These are phyloP conservation scores for Trichophyton rubrum DNA, from an alignment of 2,329 filamentous ascomycete species.

Conservation along the genomic window DNA sequence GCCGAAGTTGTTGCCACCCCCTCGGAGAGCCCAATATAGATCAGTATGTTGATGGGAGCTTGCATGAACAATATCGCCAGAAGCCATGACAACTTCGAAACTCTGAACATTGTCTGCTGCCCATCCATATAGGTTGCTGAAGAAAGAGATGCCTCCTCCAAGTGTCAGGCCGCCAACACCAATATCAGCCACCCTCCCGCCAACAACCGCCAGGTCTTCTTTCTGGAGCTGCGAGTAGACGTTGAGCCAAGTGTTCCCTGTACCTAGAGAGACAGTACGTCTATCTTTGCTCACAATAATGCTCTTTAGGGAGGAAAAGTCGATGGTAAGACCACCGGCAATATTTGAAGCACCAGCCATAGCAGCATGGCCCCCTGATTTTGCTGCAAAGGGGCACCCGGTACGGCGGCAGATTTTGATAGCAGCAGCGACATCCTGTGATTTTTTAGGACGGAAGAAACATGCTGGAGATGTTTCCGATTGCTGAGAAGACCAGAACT, in stretches of 20 bases:
- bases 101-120: constrained; percentile 25
- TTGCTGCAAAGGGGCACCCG: constrained; percentile 41
- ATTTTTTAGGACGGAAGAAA: constrained; percentile 22
- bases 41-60: constrained; percentile 29
- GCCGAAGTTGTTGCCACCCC: constrained; percentile 33
- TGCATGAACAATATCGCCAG: constrained; percentile 26
- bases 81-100: constrained; percentile 31
- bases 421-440: constrained; percentile 21
- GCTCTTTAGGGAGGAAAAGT: constrained; percentile 21
- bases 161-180: constrained; percentile 20
- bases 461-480: constrained; percentile 23
- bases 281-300: constrained; percentile 10
- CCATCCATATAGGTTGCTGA: constrained; percentile 23
- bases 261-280: constrained; percentile 15
- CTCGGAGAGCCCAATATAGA: constrained; percentile 39
- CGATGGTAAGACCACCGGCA: constrained; percentile 28
- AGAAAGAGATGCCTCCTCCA: constrained; percentile 25
- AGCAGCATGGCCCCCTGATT: constrained; percentile 39
- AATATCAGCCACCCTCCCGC: constrained; percentile 22
- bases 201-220: constrained; percentile 22
- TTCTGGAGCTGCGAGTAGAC: constrained; percentile 25
- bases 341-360: constrained; percentile 37
- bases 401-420: constrained; percentile 22
- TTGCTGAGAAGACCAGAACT: constrained; percentile 27
- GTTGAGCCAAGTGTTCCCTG: constrained; percentile 25